Base-by-base conservation (phyloP, 139 green algal genomes). In the Chlorella sp. region DNA sequence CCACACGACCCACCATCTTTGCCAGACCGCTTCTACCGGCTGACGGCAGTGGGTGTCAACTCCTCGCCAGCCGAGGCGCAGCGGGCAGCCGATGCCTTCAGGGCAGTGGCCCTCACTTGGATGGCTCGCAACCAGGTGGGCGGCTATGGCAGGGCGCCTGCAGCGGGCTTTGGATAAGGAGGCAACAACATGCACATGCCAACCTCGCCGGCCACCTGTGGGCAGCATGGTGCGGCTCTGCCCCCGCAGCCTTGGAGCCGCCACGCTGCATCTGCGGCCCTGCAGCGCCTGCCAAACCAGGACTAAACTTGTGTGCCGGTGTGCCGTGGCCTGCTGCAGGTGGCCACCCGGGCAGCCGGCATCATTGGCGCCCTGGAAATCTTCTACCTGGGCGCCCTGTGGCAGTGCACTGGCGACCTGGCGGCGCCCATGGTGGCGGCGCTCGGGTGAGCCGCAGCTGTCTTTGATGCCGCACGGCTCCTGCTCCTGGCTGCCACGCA, bases 341-440 rank as follows among this genome's bases (percentile, higher is more conserved):
- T 90, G 36, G 86, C 82, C 2, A 77, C 68, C 19, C 73, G 58
- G 32, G 85, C 85, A 67, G 82, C 86, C 28, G 86, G 48, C 19
- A 41, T 51, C 3, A 16, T 87, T 34, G 76, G 73, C 26, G 75
- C 75, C 0, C 32, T 70, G 30, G 86, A 90, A 43, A 82, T 88
- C 24, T 51, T 84, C 16, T 84, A 76, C 36, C 67, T 90, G 64
- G 86, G 86, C 8, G 46, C 67, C 19, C 54, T 90, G 43, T 90
- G 86, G 86, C 74, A 84, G 73, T 13, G 48, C 38, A 88, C 86
- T 9, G 74, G 68, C 19, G 86, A 90, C 51, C 80, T 90, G 48
- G 82, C 82, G 8, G 82, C 86, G 36, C 82, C 86, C 19, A 62
- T 90, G 76, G 76, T 85, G 34, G 86, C 81, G 28, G 86, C 64